phyloP scores from a whole-genome alignment of 108 stramenopile species.

The Phaeodactylum tricornutum region DNA sequence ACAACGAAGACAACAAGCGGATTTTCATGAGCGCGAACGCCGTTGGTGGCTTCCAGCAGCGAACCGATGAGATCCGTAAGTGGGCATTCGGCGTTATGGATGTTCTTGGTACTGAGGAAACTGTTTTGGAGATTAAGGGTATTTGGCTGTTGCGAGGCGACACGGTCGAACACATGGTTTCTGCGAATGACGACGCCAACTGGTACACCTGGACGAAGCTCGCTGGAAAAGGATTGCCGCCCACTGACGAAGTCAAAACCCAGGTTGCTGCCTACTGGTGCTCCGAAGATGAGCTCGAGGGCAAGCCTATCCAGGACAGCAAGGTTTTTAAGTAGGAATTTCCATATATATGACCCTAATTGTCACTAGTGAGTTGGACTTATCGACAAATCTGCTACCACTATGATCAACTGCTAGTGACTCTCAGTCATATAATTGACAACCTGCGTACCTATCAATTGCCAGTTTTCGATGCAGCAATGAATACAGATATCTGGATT shows the following conservation, averaged over 20 bases:
- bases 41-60: conserved; percentile 70
- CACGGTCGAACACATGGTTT: conserved; percentile 37
- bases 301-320: conserved; percentile 35
- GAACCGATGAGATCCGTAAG: conserved; percentile 63
- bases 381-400: too few relatives aligned
- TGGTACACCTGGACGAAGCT: conserved; percentile 73
- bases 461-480: too few relatives aligned
- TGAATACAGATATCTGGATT: too few relatives aligned
- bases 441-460: too few relatives aligned
- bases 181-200: conserved; percentile 64
- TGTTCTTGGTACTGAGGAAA: conserved; percentile 53
- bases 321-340: conserved; percentile 72
- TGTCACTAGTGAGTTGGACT: too few relatives aligned
- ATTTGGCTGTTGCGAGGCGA: conserved; percentile 65
- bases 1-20: conserved; percentile 64
- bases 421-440: too few relatives aligned
- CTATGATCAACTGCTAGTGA: too few relatives aligned
- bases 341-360: too few relatives aligned
- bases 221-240: conserved; percentile 10
- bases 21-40: conserved; percentile 69
- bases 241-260: conserved; percentile 44
- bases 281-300: conserved; percentile 35
- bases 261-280: conserved; percentile 51
- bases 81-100: conserved; percentile 73
- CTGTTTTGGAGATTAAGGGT: conserved; percentile 34